A percentile compares a stretch with the other conserved stretches of the same genome.
These are phyloP conservation scores for Nannizzia gypsea DNA, from an alignment of 2,329 filamentous ascomycete species.

Conservation along the genomic window DNA sequence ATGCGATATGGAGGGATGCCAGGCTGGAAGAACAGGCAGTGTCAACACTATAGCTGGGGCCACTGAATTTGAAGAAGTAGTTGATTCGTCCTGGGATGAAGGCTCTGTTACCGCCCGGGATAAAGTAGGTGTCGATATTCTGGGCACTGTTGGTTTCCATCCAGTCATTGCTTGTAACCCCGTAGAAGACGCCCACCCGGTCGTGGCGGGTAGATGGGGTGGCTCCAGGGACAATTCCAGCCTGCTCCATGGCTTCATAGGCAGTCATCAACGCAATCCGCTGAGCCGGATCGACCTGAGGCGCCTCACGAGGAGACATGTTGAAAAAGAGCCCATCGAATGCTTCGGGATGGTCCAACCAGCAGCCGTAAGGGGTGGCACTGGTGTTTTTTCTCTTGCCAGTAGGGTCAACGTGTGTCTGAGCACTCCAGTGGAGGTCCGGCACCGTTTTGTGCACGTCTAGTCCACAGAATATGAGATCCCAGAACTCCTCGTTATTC, in stretches of 20 bases:
- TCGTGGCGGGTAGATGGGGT: background rate
- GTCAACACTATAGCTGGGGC: slow-evolving; percentile 33
- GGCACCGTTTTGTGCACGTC: background rate
- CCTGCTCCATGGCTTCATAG: slow-evolving; percentile 16
- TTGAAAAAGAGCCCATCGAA: slow-evolving; percentile 20
- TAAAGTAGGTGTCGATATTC: background rate
- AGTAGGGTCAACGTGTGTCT: slow-evolving; percentile 15
- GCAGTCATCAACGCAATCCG: slow-evolving; percentile 15
- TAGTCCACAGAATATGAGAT: background rate
- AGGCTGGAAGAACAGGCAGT: slow-evolving; percentile 29
- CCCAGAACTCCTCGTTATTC: slow-evolving; percentile 2
- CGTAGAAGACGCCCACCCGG: slow-evolving; percentile 7
- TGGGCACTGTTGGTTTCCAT: background rate
- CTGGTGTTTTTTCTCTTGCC: slow-evolving; percentile 15
- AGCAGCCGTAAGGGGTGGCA: slow-evolving; percentile 18
- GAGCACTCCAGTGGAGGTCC: slow-evolving; percentile 13
- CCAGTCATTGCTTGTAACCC: slow-evolving; percentile 13
- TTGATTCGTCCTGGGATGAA: slow-evolving; percentile 18
- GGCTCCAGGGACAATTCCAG: slow-evolving; percentile 5
- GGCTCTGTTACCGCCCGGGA: slow-evolving; percentile 10
- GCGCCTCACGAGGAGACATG: slow-evolving; percentile 13
- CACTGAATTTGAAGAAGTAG: slow-evolving; percentile 18
- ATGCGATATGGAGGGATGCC: slow-evolving; percentile 17
- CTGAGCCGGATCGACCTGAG: slow-evolving; percentile 17
- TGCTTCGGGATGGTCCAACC: slow-evolving; percentile 5